Evolutionary conservation across 768 basidiomycete genomes (phyloP), one percentile per base, ranked within the genome.

Genomic region (Termitomyces sp.): DNA sequence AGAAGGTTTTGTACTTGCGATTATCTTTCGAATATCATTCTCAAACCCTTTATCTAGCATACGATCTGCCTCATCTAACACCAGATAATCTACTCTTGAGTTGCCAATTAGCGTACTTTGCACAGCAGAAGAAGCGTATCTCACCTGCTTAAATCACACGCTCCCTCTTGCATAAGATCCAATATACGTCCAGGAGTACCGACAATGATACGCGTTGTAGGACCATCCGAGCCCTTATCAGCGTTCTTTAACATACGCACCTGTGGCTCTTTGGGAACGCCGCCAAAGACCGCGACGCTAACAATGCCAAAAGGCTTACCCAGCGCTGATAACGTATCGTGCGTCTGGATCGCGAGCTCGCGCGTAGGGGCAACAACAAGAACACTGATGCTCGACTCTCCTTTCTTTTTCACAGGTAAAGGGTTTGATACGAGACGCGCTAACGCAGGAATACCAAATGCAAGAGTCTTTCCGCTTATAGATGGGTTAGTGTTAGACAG

Each of bases 31-130:
- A 59, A 98, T 97, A 69, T 98, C 97, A 66, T 98, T 97, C 70
- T 99, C 97, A 69, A 99, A 99, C 0, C 96, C 97, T 71, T 90
- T 94, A 70, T 98, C 97, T 51, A 99, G 78, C 96, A 98, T 98
- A 52, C 96, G 82, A 74, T 98, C 96, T 6, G 97, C 97, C 75
- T 99, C 97, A 68, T 99, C 97, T 60, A 99, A 76, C 10, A 98
- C 96, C 22, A 98, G 77, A 73, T 95, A 99, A 44, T 84, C 78
- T 14, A 98, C 94, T 30, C 90, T 93, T 93, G 61, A 5, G 50
- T 18, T 38, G 35, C 16, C 52, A 18, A 61, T 65, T 43, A 56
- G 45, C 33, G 47, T 51, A 18, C 14, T 38, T 8, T 8, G 18
- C 13, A 61, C 46, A 30, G 12, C 16, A 42, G 61, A 53, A 22